Conservation (phyloP, 73 alveolate species). For the Durusdinium trenchii region DNA sequence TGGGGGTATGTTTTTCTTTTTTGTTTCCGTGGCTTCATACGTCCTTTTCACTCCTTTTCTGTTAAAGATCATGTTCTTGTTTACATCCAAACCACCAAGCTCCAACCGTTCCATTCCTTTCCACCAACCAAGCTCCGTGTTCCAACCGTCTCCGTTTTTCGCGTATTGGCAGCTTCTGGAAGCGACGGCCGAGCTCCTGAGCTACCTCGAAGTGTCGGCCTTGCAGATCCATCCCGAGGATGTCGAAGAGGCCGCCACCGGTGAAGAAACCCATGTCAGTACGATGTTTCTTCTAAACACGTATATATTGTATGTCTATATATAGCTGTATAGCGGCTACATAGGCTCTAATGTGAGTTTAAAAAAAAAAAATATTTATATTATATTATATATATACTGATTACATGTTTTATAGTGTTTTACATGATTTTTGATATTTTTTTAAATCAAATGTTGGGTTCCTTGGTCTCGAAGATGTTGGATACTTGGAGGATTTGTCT, state of each 20-base stretch:
- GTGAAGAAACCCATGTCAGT: too few species aligned
- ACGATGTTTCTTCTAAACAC: neutral
- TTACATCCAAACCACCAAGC: neutral
- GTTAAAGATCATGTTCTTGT: neutral
- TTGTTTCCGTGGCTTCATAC: neutral
- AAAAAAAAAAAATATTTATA: too few species aligned
- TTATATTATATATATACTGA: neutral
- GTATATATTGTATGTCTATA: neutral
- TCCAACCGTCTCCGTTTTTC: neutral
- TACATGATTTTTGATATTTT: too few species aligned
- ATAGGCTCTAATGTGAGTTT: too few species aligned
- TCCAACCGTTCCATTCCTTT: neutral
- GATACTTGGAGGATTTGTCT: too few species aligned
- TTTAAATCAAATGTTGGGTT: too few species aligned
- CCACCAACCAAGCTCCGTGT: too few species aligned
- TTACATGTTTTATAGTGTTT: too few species aligned
- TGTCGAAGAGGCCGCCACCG: slow-evolving; percentile 65
- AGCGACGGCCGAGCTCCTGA: slow-evolving; percentile 91
- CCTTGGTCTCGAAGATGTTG: too few species aligned
- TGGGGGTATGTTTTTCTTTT: too few species aligned
- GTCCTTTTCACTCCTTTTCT: neutral
- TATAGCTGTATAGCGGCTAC: too few species aligned
- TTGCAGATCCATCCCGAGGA: slow-evolving; percentile 76
- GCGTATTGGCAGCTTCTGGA: slow-evolving; percentile 49
- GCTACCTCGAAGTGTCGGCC: slow-evolving; percentile 45